These are phyloP conservation scores for Pseudocercospora fuligena DNA, from an alignment of 2,329 filamentous ascomycete species.

Conservation along the genomic window DNA sequence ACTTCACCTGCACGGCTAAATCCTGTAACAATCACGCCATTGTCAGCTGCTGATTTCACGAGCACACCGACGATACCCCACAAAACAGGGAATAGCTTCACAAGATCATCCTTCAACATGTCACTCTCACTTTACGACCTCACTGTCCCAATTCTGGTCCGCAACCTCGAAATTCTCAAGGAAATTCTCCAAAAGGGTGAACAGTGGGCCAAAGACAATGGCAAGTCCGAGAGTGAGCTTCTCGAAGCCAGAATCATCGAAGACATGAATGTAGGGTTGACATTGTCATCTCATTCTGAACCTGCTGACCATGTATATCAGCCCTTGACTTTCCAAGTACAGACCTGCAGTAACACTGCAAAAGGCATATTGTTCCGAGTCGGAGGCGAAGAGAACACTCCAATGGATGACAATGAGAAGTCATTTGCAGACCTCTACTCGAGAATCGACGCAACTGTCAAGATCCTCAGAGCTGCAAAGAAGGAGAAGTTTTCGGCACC, in stretches of 20 bases:
- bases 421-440: conserved; percentile 56
- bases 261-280: conserved; percentile 51
- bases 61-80: background rate
- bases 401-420: conserved; percentile 41
- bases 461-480: conserved; percentile 52
- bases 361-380: conserved; percentile 43
- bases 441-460: conserved; percentile 54
- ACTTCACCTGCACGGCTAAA: background rate
- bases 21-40: conserved; percentile 13
- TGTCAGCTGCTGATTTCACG: background rate
- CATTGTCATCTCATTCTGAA: background rate
- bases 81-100: background rate
- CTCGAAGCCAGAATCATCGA: conserved; percentile 50
- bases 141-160: conserved; percentile 49
- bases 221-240: conserved; percentile 44
- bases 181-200: conserved; percentile 53
- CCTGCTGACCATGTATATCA: background rate
- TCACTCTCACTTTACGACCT: conserved; percentile 26
- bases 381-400: conserved; percentile 43
- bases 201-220: conserved; percentile 45
- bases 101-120: background rate
- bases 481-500: conserved; percentile 47
- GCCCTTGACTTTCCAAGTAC: conserved; percentile 56
- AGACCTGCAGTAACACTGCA: conserved; percentile 48
- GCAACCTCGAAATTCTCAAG: conserved; percentile 49